Percentiles rank a stretch among this genome's conserved stretches.
Evolutionary conservation across 129 eudicot species (phyloP).

Genomic region (Rutidosis leptorrhynchoides): DNA sequence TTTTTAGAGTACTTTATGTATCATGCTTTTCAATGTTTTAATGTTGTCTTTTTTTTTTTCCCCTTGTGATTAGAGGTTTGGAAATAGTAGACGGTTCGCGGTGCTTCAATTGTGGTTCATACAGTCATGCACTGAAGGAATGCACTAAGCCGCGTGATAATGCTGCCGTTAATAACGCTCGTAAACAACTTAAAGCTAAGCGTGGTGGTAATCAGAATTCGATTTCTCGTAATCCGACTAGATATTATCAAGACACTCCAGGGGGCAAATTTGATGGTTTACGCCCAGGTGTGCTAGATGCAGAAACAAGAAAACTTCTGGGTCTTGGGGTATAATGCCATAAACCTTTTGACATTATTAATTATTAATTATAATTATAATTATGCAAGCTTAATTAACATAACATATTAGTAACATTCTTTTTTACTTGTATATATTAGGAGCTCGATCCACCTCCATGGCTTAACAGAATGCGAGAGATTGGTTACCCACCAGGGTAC

Average conservation of each 20-base stretch:
- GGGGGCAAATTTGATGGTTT: slow-evolving; percentile 92
- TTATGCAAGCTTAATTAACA: background rate
- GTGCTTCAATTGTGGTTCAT: slow-evolving; percentile 93
- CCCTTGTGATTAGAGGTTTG: slow-evolving; percentile 40
- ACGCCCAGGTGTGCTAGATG: slow-evolving; percentile 74
- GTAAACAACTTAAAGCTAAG: slow-evolving; percentile 61
- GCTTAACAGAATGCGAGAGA: slow-evolving; percentile 95
- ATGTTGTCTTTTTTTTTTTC: background rate
- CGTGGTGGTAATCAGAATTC: slow-evolving; percentile 76
- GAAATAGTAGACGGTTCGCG: slow-evolving; percentile 66
- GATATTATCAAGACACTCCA: slow-evolving; percentile 80
- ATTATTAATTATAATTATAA: no score
- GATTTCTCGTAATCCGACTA: slow-evolving; percentile 63
- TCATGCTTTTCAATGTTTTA: background rate
- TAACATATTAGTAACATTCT: background rate
- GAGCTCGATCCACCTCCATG: slow-evolving; percentile 99
- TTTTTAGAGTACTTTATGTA: background rate
- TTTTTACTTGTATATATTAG: slow-evolving; percentile 29
- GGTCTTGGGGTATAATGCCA: slow-evolving; percentile 67
- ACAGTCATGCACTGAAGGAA: slow-evolving; percentile 78
- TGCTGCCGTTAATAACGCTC: slow-evolving; percentile 72
- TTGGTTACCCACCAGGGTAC: slow-evolving; percentile 96
- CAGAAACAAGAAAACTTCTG: slow-evolving; percentile 68
- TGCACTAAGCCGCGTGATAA: slow-evolving; percentile 90
- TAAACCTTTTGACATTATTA: slow-evolving; percentile 6